These are phyloP conservation scores for Ramalina peruviana DNA, from an alignment of 495 filamentous ascomycete species.

Conservation along the genomic window DNA sequence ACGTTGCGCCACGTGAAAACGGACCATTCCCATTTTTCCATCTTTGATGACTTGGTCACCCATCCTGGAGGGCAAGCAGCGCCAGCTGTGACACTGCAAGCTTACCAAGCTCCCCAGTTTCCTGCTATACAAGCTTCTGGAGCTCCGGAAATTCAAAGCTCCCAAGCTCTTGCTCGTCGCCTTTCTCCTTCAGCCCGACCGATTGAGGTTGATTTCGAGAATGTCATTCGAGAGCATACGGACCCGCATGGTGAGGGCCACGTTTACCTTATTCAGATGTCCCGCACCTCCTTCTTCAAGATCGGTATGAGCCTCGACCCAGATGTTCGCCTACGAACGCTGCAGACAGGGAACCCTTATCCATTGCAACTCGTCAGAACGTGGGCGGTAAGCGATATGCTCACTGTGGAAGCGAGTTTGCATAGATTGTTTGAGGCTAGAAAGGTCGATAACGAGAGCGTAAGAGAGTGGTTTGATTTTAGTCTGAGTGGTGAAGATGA, in stretches of 20 bases:
- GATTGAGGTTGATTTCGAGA: constrained; percentile 9
- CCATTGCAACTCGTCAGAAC: constrained; percentile 1
- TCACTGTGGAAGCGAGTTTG: constrained; percentile 5
- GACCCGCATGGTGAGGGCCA: constrained; percentile 10
- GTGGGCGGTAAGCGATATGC: constrained; percentile 10
- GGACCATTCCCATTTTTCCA: constrained; percentile 8
- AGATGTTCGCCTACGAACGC: constrained; percentile 12
- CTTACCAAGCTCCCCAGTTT: neutral
- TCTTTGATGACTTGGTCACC: constrained; percentile 9
- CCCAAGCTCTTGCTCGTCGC: neutral
- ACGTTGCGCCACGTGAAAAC: constrained; percentile 8
- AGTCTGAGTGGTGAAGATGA: neutral
- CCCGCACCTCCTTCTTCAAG: constrained; percentile 8
- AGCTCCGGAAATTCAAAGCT: neutral
- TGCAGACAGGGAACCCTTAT: constrained; percentile 15
- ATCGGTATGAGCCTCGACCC: constrained; percentile 16
- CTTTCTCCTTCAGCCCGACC: neutral
- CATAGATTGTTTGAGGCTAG: constrained; percentile 6
- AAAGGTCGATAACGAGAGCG: constrained; percentile 6
- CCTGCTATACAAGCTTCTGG: neutral
- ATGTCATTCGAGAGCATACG: constrained; percentile 8
- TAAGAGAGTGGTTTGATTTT: constrained; percentile 15
- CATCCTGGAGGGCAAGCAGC: neutral
- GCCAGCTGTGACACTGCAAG: neutral
- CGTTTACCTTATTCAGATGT: constrained; percentile 12